A percentile compares a stretch with the other conserved stretches of the same genome.
These are phyloP conservation scores for Zea mays DNA, from an alignment of 176 grass and related monocot species.

Conservation along the genomic window Zm-B73-REFERENCE-NAM-5.0 NC_050098.1:37584501-37585000, in stretches of 20 bases:
- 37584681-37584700: neutral
- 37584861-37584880: neutral
- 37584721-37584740: neutral
- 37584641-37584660: neutral
- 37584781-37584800: neutral
- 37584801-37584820: neutral
- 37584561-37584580: neutral
- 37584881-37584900: neutral
- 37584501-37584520: too few relatives aligned
- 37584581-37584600: neutral
- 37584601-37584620: neutral
- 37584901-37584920: neutral
- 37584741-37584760: neutral
- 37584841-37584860: conserved; percentile 20
- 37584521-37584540: too few relatives aligned
- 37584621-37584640: neutral
- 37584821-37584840: neutral
- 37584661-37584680: neutral
- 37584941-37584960: neutral
- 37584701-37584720: neutral
- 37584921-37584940: neutral
- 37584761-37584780: neutral
- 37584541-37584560: neutral
- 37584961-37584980: too few relatives aligned
- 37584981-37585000: too few relatives aligned